Evolutionary conservation across 768 basidiomycete genomes (phyloP).

Genomic region (Sporobolomyces phaffii): DNA sequence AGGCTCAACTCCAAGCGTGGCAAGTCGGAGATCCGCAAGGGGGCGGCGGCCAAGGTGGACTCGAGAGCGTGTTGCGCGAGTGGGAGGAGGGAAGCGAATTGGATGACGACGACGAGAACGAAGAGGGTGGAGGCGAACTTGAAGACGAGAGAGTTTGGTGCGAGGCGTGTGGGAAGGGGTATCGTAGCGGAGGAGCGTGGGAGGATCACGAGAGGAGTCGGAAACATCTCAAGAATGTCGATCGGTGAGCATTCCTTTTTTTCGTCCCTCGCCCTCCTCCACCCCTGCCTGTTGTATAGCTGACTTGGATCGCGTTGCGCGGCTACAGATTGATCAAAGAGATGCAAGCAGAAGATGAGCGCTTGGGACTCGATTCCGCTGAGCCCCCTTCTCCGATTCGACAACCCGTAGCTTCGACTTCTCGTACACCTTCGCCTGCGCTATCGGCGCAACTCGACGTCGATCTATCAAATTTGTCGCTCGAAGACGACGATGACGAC

Average conservation of each 20-base stretch:
- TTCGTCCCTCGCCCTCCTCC: no score
- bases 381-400: neutral
- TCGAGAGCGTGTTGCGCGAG: slow-evolving; percentile 41
- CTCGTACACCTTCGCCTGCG: neutral
- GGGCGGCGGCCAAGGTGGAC: slow-evolving; percentile 50
- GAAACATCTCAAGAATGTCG: slow-evolving; percentile 85
- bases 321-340: slow-evolving; percentile 60
- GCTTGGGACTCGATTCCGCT: slow-evolving; percentile 52
- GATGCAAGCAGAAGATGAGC: slow-evolving; percentile 70
- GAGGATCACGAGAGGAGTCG: slow-evolving; percentile 91
- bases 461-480: neutral
- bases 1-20: slow-evolving; percentile 75
- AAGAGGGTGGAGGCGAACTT: slow-evolving; percentile 35
- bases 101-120: slow-evolving; percentile 67
- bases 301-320: neutral
- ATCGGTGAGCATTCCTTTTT: slow-evolving; percentile 51
- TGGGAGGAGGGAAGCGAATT: slow-evolving; percentile 44
- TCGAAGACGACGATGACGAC: neutral
- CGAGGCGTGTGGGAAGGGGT: slow-evolving; percentile 84
- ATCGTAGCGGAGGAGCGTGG: slow-evolving; percentile 89
- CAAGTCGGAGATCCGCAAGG: no score
- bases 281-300: no score
- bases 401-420: neutral
- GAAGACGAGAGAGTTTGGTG: slow-evolving; percentile 70
- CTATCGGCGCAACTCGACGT: neutral